Base-by-base conservation (phyloP, 768 basidiomycete genomes). In the Calocera viscosa region DNA sequence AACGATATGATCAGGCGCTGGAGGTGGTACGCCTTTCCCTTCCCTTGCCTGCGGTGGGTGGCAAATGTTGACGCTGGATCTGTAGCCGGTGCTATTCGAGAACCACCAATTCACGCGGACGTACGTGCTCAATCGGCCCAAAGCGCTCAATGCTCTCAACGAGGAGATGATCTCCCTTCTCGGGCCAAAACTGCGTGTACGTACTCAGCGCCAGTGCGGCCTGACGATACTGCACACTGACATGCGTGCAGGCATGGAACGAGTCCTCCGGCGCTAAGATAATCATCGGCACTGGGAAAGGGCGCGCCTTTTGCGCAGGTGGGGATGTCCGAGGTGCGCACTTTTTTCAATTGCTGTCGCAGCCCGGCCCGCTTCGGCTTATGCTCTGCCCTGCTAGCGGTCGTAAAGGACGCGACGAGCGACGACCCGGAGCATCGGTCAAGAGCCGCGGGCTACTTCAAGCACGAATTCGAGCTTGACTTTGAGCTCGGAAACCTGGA, bases 271-370 rank as follows among this genome's bases (percentile, higher is more conserved):
- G 91, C 7, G 86, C 86, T 70, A 82, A 83, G 67, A 81, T 87
- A 32, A 84, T 96, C 68, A 82, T 91, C 39, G 89, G 87, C 35
- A 82, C 83, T 34, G 90, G 89, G 26, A 75, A 76, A 11, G 73
- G 75, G 2, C 81, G 85, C 67, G 90, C 88, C 14, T 98, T 97
- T 74, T 98, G 94, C 72, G 88, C 91, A 5, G 96, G 96, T 16
- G 96, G 96, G 49, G 96, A 99, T 76, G 90, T 99, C 67, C 86
- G 84, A 68, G 79, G 95, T 94, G 71, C 76, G 88, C 80, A 24
- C 32, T 69, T 33, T 12, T 26, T 38, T 16, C n/a, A 35, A 28
- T 17, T 34, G 30, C 22, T 60, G 30, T 63, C 34, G 16, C 47
- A 64, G n/a, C 24, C 47, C 24, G 38, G 16, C 34, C 41, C 41